Evolutionary conservation across 2,329 filamentous ascomycete genomes (phyloP).

Genomic region (Dendryphion nanum): DNA sequence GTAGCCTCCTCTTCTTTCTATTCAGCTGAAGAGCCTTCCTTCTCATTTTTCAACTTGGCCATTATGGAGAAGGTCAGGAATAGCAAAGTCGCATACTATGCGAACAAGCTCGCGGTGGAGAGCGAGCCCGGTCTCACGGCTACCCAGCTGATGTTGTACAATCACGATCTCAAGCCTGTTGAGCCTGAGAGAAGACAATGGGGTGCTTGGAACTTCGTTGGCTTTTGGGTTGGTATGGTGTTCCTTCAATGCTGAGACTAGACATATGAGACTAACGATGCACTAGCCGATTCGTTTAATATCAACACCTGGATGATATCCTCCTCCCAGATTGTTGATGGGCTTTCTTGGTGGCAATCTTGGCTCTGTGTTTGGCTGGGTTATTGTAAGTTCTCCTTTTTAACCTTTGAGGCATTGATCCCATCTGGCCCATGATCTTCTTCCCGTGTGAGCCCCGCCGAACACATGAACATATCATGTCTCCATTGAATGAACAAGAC

Average conservation of each 20-base stretch:
- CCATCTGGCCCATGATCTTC: too few species aligned
- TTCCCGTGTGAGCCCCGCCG: too few species aligned
- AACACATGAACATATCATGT: too few species aligned
- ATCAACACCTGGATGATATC: slow-evolving; percentile 91
- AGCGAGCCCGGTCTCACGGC: slow-evolving; percentile 74
- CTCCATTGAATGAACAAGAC: too few species aligned
- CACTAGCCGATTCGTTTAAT: slow-evolving; percentile 43
- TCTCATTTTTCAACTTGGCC: slow-evolving; percentile 2
- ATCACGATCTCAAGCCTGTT: slow-evolving; percentile 77
- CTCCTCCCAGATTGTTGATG: slow-evolving; percentile 73
- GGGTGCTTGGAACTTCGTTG: slow-evolving; percentile 84
- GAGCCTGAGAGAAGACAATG: slow-evolving; percentile 79
- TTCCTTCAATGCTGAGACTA: neutral
- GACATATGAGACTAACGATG: neutral
- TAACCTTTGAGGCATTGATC: too few species aligned
- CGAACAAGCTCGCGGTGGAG: slow-evolving; percentile 67
- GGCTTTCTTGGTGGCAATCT: slow-evolving; percentile 88
- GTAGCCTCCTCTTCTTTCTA: slow-evolving; percentile 10
- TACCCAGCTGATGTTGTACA: slow-evolving; percentile 82
- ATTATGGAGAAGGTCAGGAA: slow-evolving; percentile 44
- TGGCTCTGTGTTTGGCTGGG: slow-evolving; percentile 74
- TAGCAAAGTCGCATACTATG: slow-evolving; percentile 39
- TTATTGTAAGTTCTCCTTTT: slow-evolving; percentile 59
- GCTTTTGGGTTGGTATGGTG: slow-evolving; percentile 70
- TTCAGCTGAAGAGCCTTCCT: slow-evolving; percentile 13